Evolutionary conservation across 768 basidiomycete species (phyloP).

Genomic region (Melanogaster broomeanus): DNA sequence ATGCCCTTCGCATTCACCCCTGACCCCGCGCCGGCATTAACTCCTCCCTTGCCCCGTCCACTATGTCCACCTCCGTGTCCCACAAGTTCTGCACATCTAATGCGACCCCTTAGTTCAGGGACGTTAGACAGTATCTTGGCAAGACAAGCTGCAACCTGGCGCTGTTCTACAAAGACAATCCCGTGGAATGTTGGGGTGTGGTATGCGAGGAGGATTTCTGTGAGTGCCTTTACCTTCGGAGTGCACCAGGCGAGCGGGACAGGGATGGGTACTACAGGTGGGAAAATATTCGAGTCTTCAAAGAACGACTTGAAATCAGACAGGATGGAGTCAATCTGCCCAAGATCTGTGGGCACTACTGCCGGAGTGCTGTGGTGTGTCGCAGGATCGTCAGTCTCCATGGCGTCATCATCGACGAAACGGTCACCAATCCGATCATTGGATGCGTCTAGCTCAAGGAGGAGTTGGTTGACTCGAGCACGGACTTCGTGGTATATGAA

Average conservation of each 20-base stretch:
- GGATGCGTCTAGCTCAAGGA: constrained; percentile 28
- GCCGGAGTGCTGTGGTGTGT: constrained; percentile 10
- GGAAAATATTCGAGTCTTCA: constrained; percentile 28
- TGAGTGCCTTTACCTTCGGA: constrained; percentile 67
- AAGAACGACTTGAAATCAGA: constrained; percentile 43
- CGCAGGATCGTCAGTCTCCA: constrained; percentile 31
- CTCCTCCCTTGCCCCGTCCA: constrained; percentile 19
- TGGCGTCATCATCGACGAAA: constrained; percentile 19
- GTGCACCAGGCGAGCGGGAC: constrained; percentile 66
- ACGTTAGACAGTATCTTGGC: constrained; percentile 63
- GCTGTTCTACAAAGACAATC: constrained; percentile 87
- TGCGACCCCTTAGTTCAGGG: constrained; percentile 53
- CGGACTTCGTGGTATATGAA: constrained; percentile 66
- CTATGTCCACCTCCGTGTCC: constrained; percentile 58
- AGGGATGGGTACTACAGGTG: constrained; percentile 37
- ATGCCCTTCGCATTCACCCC: constrained; percentile 49
- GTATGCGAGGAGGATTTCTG: constrained; percentile 59
- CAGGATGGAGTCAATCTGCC: constrained; percentile 52
- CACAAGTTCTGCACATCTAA: constrained; percentile 66
- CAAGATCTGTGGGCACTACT: constrained; percentile 43
- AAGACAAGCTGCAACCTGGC: constrained; percentile 74
- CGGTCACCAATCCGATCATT: constrained; percentile 17
- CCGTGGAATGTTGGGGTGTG: constrained; percentile 64
- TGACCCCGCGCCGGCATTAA: constrained; percentile 20
- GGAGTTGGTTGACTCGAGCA: constrained; percentile 45